Conservation (phyloP, 208 protist genomes). For the Leishmania guyanensis region DNA sequence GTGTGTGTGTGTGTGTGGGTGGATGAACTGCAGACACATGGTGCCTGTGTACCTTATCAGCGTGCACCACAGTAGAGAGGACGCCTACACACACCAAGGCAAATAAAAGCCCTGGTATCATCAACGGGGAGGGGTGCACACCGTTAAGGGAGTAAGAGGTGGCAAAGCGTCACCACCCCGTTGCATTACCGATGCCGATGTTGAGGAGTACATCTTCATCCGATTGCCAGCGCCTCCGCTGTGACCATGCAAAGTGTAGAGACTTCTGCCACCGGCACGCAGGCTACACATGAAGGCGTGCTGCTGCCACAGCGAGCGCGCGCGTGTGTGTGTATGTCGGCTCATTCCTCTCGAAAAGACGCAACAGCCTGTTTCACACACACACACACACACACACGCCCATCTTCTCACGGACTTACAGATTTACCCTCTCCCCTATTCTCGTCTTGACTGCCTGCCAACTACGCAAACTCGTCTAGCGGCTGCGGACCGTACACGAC, state of each 20-base stretch:
- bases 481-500: slow-evolving; percentile 60
- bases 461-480: slow-evolving; percentile 35
- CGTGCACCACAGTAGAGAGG: background rate
- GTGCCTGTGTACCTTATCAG: background rate
- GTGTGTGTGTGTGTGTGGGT: background rate
- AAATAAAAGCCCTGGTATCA: background rate
- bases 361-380: too few relatives aligned
- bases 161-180: background rate
- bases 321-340: background rate
- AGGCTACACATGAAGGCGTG: background rate
- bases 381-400: too few relatives aligned
- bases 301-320: slow-evolving; percentile 1
- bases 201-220: background rate
- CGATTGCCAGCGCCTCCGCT: background rate
- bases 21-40: background rate
- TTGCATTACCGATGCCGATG: background rate
- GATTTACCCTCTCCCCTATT: background rate
- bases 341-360: background rate
- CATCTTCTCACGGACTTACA: background rate
- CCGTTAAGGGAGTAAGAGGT: background rate
- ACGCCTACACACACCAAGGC: background rate
- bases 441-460: background rate
- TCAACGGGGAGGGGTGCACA: background rate
- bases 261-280: background rate
- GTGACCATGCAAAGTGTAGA: background rate